Evolutionary conservation across 2,329 filamentous ascomycete genomes (phyloP).

Genomic region (Paraphaeosphaeria minitans): DNA sequence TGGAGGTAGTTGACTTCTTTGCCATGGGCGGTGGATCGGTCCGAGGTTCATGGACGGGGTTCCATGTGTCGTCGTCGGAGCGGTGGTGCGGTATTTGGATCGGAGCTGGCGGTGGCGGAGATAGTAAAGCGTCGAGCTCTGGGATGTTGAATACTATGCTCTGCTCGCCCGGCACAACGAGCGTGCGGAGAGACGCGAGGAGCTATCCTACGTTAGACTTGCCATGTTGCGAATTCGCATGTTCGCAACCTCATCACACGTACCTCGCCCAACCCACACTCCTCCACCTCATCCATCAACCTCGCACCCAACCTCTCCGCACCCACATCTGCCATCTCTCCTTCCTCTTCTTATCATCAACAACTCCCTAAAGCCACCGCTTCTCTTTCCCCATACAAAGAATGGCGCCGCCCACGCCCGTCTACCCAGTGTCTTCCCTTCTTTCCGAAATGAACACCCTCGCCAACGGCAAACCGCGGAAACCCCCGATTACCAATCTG

Average conservation of each 20-base stretch:
- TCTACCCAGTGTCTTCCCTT: constrained; percentile 60
- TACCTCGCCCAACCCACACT: constrained; percentile 38
- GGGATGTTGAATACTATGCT: constrained; percentile 49
- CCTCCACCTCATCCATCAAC: constrained; percentile 51
- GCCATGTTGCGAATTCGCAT: background rate
- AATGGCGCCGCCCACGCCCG: constrained; percentile 63
- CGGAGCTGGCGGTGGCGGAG: constrained; percentile 8
- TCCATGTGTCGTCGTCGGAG: constrained; percentile 12
- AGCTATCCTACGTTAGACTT: constrained; percentile 37
- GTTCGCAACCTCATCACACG: constrained; percentile 1
- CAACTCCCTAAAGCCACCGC: constrained; percentile 6
- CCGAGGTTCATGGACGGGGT: background rate
- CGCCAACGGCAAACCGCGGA: constrained; percentile 58
- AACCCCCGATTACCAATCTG: constrained; percentile 56
- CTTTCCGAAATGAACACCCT: constrained; percentile 57
- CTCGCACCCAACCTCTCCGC: constrained; percentile 57
- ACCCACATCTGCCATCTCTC: constrained; percentile 22
- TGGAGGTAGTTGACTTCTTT: constrained; percentile 17
- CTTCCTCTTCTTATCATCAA: constrained; percentile 8
- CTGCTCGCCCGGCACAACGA: constrained; percentile 19
- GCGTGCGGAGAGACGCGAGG: constrained; percentile 45
- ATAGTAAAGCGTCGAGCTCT: constrained; percentile 51
- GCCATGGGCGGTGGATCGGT: background rate
- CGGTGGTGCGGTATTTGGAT: constrained; percentile 11
- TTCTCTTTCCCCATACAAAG: background rate